Base-by-base conservation (phyloP, 257 asterid genomes). In the Ligustrum vulgare region DNA sequence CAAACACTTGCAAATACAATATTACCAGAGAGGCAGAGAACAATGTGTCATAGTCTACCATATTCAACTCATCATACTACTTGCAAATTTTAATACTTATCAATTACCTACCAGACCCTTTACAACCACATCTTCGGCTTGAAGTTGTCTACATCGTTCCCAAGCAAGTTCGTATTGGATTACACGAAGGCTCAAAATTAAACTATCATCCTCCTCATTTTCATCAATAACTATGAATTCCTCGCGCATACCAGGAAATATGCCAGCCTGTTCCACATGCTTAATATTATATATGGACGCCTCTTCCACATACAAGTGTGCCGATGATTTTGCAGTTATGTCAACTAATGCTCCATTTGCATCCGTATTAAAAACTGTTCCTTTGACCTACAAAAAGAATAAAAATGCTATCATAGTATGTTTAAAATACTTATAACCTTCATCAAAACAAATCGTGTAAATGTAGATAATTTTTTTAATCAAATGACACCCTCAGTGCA, bases 141-240 rank as follows among this genome's bases (percentile, higher is more conserved):
- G 98, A 75, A 95, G 98, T 81, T 93, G 98, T 75, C 97, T 81
- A 75, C 96, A 91, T 28, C 99, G 83, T 83, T 95, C 99, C 99
- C 99, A 95, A 2, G 98, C 98, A 60, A 95, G 90, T 74, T 91
- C 97, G 75, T 85, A 87, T 69, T 95, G 99, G 75, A 93, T 84
- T 4, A 97, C 72, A 15, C 97, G 91, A 43, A 93, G 86, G 73
- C 99, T 95, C 87, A 95, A 80, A 72, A 90, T 84, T 90, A 95
- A 91, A 84, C 98, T 93, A 72, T 93, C 97, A 78, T 95, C 98
- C 70, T 84, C 87, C 76, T 88, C 89, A 70, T 90, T 86, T 82
- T 85, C 96, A 20, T 92, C 99, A 67, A 92, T 77, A 72, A 95
- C 73, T 66, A 89, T 82, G 63, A 95, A 95, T 80, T 95, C 99